A percentile compares a stretch with the other conserved stretches of the same genome.
Conservation (phyloP, 202 grass and related monocot species). For the Saccharum hybrid region DNA sequence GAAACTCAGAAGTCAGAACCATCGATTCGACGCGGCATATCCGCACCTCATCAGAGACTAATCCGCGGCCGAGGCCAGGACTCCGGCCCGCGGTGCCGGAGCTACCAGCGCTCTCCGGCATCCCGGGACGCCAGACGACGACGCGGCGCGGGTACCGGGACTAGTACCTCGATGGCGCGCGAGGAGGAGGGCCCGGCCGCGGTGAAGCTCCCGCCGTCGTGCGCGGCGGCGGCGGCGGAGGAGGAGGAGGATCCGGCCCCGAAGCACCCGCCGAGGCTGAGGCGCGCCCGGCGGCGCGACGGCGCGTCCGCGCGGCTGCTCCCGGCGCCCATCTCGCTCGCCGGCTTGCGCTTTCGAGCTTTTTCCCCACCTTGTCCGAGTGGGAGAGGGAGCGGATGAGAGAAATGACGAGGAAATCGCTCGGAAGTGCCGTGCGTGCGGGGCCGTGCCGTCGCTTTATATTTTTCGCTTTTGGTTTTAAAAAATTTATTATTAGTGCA, state of each 20-base stretch:
- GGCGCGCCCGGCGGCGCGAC: slow-evolving; percentile 51
- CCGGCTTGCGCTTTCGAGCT: background rate
- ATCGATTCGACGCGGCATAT: slow-evolving; percentile 27
- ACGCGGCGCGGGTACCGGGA: slow-evolving; percentile 23
- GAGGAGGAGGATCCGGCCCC: slow-evolving; percentile 60
- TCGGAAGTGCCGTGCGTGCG: slow-evolving; percentile 43
- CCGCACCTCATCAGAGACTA: slow-evolving; percentile 1
- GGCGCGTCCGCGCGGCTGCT: slow-evolving; percentile 61
- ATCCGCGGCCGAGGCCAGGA: background rate
- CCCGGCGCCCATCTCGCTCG: slow-evolving; percentile 70
- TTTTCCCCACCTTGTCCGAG: background rate
- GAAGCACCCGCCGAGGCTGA: slow-evolving; percentile 60
- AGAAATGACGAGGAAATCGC: slow-evolving; percentile 36
- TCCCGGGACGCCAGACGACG: background rate
- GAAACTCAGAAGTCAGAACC: slow-evolving; percentile 13
- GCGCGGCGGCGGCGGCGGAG: slow-evolving; percentile 12
- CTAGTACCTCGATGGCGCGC: slow-evolving; percentile 51
- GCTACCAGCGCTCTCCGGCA: slow-evolving; percentile 2
- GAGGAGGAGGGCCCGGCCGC: slow-evolving; percentile 39
- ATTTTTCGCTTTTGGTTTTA: background rate
- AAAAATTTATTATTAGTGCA: background rate
- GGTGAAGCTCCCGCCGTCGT: slow-evolving; percentile 29
- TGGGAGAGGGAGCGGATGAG: background rate
- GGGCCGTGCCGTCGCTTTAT: slow-evolving; percentile 39
- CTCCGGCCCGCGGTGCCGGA: background rate